phyloP scores from a whole-genome alignment of 768 basidiomycete species.

The Suillus subaureus region DNA sequence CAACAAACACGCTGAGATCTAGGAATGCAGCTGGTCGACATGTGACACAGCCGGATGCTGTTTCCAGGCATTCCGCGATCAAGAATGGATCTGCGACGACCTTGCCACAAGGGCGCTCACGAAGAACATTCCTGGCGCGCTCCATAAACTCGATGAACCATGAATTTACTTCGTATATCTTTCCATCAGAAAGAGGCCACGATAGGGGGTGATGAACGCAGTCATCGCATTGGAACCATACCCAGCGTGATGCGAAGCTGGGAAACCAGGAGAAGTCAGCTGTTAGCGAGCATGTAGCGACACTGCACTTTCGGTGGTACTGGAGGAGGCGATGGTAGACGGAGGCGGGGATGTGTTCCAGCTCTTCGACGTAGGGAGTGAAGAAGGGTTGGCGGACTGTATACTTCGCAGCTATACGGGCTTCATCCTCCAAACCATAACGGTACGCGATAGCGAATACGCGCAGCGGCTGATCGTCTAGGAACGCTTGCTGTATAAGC shows the following conservation, averaged over 20 bases:
- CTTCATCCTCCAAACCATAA: constrained; percentile 36
- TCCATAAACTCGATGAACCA: constrained; percentile 40
- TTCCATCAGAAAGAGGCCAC: constrained; percentile 36
- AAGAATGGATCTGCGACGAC: constrained; percentile 31
- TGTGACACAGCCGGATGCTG: constrained; percentile 27
- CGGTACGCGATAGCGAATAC: constrained; percentile 43
- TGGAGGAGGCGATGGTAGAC: constrained; percentile 39
- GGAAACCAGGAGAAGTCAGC: constrained; percentile 41
- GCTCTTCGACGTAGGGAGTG: constrained; percentile 37
- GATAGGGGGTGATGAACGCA: constrained; percentile 36
- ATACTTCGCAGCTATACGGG: constrained; percentile 35
- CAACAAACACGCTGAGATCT: constrained; percentile 35
- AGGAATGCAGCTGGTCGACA: constrained; percentile 34
- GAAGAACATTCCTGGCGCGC: constrained; percentile 30
- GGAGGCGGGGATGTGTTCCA: constrained; percentile 40
- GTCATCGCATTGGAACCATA: constrained; percentile 42
- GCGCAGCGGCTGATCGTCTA: constrained; percentile 36
- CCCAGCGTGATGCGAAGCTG: constrained; percentile 37
- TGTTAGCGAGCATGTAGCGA: constrained; percentile 32
- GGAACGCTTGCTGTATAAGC: constrained; percentile 28
- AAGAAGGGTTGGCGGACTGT: constrained; percentile 40
- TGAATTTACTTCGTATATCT: constrained; percentile 37
- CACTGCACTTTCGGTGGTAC: constrained; percentile 37
- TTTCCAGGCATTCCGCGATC: constrained; percentile 34
- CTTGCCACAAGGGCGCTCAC: constrained; percentile 34